Evolutionary conservation across 768 basidiomycete genomes (phyloP), one percentile per base, ranked within the genome.

Genomic region (Leccinum arenicola): DNA sequence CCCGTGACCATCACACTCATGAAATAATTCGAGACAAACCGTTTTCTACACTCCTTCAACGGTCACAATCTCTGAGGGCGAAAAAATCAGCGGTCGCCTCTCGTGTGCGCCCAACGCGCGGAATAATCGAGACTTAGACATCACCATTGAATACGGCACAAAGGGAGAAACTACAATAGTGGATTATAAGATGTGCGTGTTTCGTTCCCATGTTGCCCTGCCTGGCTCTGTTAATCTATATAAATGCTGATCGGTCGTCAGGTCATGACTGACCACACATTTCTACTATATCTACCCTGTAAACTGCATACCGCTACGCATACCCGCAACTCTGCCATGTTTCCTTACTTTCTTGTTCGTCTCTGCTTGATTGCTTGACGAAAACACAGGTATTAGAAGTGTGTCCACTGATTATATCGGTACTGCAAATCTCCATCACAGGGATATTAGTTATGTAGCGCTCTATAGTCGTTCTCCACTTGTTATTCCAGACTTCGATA

Each of bases 71-170:
- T 80, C 77, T 52, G 77, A 86, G 64, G 89, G 87, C 56, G 87
- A 98, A 71, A 74, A 77, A 52, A 85, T 99, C 72, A 75, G 73
- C 19, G 97, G 97, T 48, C 74, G 61, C 43, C 73, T 99, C 45
- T 72, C 81, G 17, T 96, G 95, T 70, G 84, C 88, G 4, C 97
- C 97, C 21, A 99, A 99, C 75, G 80, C 82, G 50, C 85, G 90
- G 65, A 99, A 99, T 77, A 91, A 91, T 73, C 89, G 97, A 50
- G 97, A 99, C 70, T 81, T 99, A 49, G 97, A 98, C 73, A 98
- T 99, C 73, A 74, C 74, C 23, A 83, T 98, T 66, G 76, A 83
- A 56, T 97, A 95, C 78, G 78, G 84, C 67, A 70, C 81, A 21
- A 64, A 61, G 27, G 70, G 61, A 51, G 73, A 66, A 53, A 62